Percentiles rank a stretch among this genome's conserved stretches.
These are phyloP conservation scores for Aspergillus quadrilineatus DNA, from an alignment of 2,329 filamentous ascomycete species.

Conservation along the genomic window DNA sequence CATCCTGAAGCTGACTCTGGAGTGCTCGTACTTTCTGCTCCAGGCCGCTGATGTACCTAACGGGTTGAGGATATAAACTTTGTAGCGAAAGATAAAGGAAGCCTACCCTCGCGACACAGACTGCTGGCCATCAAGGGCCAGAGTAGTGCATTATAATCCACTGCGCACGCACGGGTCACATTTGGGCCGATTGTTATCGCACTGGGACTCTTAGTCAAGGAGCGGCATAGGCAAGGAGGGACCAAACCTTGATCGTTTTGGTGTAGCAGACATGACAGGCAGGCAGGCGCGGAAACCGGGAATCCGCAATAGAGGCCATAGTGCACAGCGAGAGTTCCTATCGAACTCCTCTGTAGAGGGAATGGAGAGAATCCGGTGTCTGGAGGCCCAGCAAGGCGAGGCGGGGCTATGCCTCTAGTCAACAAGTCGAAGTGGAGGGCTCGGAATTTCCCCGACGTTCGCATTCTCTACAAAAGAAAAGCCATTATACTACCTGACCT, in stretches of 20 bases:
- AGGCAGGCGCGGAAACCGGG: slow-evolving; percentile 14
- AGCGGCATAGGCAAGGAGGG: not conserved
- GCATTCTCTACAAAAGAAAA: no score
- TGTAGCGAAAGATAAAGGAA: not conserved
- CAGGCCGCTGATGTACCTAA: slow-evolving; percentile 26
- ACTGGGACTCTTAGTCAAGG: slow-evolving; percentile 15
- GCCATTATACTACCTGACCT: no score
- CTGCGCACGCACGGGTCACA: slow-evolving; percentile 28
- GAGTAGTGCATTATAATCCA: slow-evolving; percentile 28
- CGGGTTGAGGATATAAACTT: not conserved
- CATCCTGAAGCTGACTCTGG: not conserved
- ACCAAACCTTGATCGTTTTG: slow-evolving; percentile 22
- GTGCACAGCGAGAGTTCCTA: not conserved
- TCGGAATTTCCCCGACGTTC: not conserved
- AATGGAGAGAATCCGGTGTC: slow-evolving; percentile 1
- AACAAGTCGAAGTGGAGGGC: not conserved
- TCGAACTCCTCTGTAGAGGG: not conserved
- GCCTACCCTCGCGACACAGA: slow-evolving; percentile 25
- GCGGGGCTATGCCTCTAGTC: not conserved
- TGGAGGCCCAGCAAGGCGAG: not conserved
- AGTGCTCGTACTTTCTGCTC: slow-evolving; percentile 24
- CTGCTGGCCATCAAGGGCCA: slow-evolving; percentile 23
- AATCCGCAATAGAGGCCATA: not conserved
- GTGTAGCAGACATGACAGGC: slow-evolving; percentile 24
- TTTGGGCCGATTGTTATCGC: slow-evolving; percentile 32